Conservation (phyloP, 192 early-diverging fungal genomes). For the Umbelopsis ramanniana region DNA sequence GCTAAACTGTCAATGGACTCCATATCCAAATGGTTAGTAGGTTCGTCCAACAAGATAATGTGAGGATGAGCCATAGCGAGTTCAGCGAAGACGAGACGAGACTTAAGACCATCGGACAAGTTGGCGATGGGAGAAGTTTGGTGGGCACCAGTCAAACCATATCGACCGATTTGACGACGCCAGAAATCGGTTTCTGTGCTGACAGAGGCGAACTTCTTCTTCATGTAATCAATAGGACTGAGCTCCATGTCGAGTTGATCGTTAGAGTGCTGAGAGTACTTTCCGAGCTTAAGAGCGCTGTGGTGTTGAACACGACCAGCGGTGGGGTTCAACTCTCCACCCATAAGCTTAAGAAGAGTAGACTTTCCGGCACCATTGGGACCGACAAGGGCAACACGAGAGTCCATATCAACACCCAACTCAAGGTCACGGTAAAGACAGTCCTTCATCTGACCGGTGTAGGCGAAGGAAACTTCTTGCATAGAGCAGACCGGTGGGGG, state of each 20-base stretch:
- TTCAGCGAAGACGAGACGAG: constrained; percentile 96
- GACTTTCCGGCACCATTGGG: constrained; percentile 96
- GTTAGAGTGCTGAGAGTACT: constrained; percentile 97
- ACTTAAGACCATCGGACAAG: constrained; percentile 93
- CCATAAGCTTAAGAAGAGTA: constrained; percentile 98
- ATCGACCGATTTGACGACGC: constrained; percentile 90
- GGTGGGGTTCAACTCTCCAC: constrained; percentile 82
- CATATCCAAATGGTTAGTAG: constrained; percentile 96
- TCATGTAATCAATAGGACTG: constrained; percentile 92
- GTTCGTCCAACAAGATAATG: constrained; percentile 98
- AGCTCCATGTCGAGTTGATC: constrained; percentile 92
- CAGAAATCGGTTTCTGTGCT: constrained; percentile 84
- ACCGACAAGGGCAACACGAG: constrained; percentile 96
- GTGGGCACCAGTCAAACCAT: constrained; percentile 90
- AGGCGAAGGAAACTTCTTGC: constrained; percentile 91
- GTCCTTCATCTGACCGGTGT: constrained; percentile 82
- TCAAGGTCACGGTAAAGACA: constrained; percentile 91
- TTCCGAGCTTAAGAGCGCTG: constrained; percentile 90
- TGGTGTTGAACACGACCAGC: constrained; percentile 88
- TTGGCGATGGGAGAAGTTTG: constrained; percentile 90
- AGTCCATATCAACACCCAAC: constrained; percentile 97
- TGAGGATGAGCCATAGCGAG: constrained; percentile 88
- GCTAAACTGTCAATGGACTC: constrained; percentile 95
- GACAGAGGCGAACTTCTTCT: constrained; percentile 78
- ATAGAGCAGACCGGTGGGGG: constrained; percentile 96